These are phyloP conservation scores for Simmondsia chinensis DNA, from an alignment of 148 eudicot genomes.

Conservation along the genomic window DNA sequence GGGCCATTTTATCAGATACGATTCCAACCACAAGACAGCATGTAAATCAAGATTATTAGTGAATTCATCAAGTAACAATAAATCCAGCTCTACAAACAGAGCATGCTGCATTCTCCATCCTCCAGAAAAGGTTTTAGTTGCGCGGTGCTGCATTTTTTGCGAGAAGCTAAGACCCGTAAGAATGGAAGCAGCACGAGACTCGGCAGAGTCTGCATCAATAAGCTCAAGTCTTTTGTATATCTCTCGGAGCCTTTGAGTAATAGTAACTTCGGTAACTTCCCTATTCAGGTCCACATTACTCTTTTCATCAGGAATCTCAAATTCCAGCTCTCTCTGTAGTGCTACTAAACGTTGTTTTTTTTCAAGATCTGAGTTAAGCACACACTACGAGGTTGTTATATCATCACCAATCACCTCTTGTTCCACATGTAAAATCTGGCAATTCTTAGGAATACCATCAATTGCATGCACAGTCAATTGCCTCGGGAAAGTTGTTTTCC, in stretches of 20 bases:
- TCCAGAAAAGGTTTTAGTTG: slow-evolving; percentile 71
- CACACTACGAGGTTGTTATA: no score
- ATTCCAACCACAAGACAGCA: slow-evolving; percentile 74
- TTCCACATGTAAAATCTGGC: no score
- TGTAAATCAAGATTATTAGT: slow-evolving; percentile 82
- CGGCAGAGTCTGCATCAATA: slow-evolving; percentile 73
- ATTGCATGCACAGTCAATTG: slow-evolving; percentile 74
- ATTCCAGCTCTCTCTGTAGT: no score
- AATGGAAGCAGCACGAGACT: slow-evolving; percentile 70
- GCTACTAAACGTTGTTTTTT: no score
- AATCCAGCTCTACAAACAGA: slow-evolving; percentile 65
- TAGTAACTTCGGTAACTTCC: slow-evolving; percentile 28
- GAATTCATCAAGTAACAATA: slow-evolving; percentile 64
- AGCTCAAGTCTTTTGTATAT: slow-evolving; percentile 63
- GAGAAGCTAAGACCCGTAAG: no score
- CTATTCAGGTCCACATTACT: slow-evolving; percentile 25
- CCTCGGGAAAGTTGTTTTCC: slow-evolving; percentile 74
- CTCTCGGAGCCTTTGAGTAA: slow-evolving; percentile 42
- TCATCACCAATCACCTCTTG: no score
- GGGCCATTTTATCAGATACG: no score
- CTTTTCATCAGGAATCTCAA: slow-evolving; percentile 31
- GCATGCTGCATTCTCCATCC: slow-evolving; percentile 88
- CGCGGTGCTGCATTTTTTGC: slow-evolving; percentile 57
- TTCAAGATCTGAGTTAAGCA: no score
- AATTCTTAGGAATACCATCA: slow-evolving; percentile 79